phyloP scores from a whole-genome alignment of 75 land plant species.

The Picea sitchensis region DNA sequence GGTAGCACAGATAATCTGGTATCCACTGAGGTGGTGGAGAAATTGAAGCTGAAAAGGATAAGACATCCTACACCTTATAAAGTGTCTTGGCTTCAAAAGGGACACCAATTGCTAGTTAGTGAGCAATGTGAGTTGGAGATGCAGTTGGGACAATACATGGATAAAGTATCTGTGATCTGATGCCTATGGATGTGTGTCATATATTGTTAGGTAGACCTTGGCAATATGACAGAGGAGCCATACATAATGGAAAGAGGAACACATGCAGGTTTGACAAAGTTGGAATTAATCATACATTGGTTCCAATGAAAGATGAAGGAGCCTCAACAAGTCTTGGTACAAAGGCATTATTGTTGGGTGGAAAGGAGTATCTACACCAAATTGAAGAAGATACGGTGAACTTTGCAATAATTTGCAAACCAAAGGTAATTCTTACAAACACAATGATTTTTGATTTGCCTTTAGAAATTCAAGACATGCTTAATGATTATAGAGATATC shows the following conservation, averaged over 20 bases:
- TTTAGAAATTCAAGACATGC: neutral
- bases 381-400: too few relatives aligned
- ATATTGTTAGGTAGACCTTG: neutral
- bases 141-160: neutral
- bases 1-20: neutral
- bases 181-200: neutral
- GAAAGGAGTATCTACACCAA: neutral
- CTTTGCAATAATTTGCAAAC: too few relatives aligned
- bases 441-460: neutral
- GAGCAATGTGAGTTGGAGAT: neutral
- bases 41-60: too few relatives aligned
- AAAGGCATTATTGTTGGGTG: neutral
- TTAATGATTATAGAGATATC: neutral
- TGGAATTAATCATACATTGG: neutral
- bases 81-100: neutral
- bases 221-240: neutral
- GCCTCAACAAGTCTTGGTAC: neutral
- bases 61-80: neutral
- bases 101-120: neutral
- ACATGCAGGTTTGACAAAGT: neutral
- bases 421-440: neutral
- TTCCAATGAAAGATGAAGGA: too few relatives aligned
- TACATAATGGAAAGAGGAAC: neutral
- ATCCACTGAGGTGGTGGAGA: too few relatives aligned
- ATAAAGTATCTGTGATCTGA: neutral